phyloP scores from a whole-genome alignment of 495 filamentous ascomycete species.

The Podospora pseudocomata region DNA sequence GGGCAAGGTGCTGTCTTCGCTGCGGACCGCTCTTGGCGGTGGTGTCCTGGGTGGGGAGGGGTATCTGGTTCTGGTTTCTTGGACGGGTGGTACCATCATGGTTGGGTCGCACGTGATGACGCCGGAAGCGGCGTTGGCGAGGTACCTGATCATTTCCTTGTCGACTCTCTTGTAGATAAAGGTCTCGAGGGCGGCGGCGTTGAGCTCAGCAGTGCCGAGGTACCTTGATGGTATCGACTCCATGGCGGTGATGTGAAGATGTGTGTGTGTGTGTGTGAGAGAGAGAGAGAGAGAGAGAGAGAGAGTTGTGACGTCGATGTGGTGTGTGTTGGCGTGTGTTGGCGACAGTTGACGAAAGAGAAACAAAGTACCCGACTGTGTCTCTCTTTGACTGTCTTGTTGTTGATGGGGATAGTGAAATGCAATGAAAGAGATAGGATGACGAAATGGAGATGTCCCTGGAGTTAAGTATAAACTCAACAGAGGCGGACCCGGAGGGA shows the following conservation, averaged over 20 bases:
- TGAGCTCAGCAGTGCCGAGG: conserved; percentile 48
- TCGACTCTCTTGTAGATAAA: conserved; percentile 83
- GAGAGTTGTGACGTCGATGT: conserved; percentile 9
- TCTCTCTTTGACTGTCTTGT: conserved; percentile 7
- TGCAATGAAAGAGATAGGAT: conserved; percentile 6
- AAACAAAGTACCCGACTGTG: conserved; percentile 21
- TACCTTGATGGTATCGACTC: conserved; percentile 31
- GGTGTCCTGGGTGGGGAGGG: conserved; percentile 65
- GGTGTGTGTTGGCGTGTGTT: conserved; percentile 20
- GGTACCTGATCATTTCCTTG: conserved; percentile 77
- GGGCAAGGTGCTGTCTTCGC: conserved; percentile 54
- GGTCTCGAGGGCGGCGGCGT: conserved; percentile 80
- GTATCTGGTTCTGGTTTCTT: conserved; percentile 33
- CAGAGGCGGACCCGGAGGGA: not conserved
- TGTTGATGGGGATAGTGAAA: conserved; percentile 6
- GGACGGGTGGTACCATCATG: conserved; percentile 37
- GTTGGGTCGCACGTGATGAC: conserved; percentile 87
- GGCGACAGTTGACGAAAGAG: conserved; percentile 4
- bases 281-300: not conserved
- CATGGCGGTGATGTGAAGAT: conserved; percentile 28
- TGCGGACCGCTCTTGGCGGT: conserved; percentile 51
- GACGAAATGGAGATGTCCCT: conserved; percentile 25
- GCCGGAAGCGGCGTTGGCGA: conserved; percentile 74
- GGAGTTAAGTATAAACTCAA: conserved; percentile 14
- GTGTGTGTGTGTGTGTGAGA: conserved; percentile 17